These are phyloP conservation scores for Aspergillus pseudoglaucus DNA, from an alignment of 2,329 filamentous ascomycete species.

Conservation along the genomic window DNA sequence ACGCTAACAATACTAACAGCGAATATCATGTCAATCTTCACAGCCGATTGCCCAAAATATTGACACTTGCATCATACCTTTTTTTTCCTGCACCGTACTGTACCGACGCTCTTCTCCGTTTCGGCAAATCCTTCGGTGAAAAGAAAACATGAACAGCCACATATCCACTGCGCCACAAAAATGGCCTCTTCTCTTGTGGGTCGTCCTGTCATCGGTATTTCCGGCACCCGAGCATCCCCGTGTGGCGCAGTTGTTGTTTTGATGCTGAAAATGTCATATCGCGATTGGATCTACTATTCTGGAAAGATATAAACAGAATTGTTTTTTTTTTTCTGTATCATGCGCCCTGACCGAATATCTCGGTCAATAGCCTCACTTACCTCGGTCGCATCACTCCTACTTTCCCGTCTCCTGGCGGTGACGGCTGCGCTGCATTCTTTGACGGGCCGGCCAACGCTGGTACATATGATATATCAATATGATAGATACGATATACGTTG, in stretches of 20 bases:
- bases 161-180: no score
- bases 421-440: not conserved
- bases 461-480: not conserved
- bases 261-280: no score
- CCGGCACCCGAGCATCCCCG: not conserved
- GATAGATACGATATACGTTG: not conserved
- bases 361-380: not conserved
- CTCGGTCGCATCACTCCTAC: not conserved
- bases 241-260: not conserved
- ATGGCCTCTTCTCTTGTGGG: not conserved
- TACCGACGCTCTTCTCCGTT: not conserved
- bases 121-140: not conserved
- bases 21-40: not conserved
- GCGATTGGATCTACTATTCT: not conserved
- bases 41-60: not conserved
- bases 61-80: not conserved
- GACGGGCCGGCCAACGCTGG: not conserved
- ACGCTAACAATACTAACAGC: not conserved
- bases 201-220: not conserved
- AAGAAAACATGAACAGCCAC: no score
- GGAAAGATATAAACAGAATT: not conserved
- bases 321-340: not conserved
- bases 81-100: no score
- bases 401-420: not conserved
- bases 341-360: not conserved